Evolutionary conservation across 2,329 filamentous ascomycete genomes (phyloP), one percentile per base, ranked within the genome.

Genomic region (Mollisia scopiformis): DNA sequence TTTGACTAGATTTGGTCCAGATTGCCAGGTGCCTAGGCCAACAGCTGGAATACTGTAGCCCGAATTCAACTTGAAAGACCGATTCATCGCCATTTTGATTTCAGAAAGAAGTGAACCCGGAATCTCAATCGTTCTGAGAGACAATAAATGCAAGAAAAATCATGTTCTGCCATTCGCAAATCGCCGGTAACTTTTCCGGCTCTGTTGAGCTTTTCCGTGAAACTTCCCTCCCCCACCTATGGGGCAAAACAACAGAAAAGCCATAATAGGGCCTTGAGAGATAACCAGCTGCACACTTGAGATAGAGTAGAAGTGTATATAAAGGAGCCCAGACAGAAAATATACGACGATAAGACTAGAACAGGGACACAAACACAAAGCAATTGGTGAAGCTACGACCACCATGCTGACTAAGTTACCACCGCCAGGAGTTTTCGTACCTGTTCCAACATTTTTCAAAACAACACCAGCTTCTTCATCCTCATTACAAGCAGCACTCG

Each of bases 401-500:
- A n/a, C n/a, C n/a, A 43, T 10, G 39, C 16, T 43, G 39, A n/a
- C 39, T 43, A n/a, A 43, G 39, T 19, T 30, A 33, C 53, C n/a
- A 49, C 61, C 11, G 19, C n/a, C n/a, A 25, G 82, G 82, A 58
- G 79, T 84, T 67, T 83, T 80, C 69, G 81, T 83, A 51, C 82
- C 81, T 23, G 80, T 86, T 46, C 84, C 85, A 31, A 87, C 85
- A 43, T 87, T 88, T 78, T 88, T 84, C 73, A 57, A 67, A 43
- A 51, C 66, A 33, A 46, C 62, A 6, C 56, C 63, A 55, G 30
- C 39, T n/a, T 28, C 16, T 23, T 35, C 62, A 37, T 37, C 37
- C 30, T 13, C 59, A 54, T 57, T n/a, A 28, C 65, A 67, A 55
- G 55, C 64, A 35, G 31, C 78, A 78, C 16, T 87, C 53, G 85